Evolutionary conservation across 768 basidiomycete genomes (phyloP).

Genomic region (Russula sp.): DNA sequence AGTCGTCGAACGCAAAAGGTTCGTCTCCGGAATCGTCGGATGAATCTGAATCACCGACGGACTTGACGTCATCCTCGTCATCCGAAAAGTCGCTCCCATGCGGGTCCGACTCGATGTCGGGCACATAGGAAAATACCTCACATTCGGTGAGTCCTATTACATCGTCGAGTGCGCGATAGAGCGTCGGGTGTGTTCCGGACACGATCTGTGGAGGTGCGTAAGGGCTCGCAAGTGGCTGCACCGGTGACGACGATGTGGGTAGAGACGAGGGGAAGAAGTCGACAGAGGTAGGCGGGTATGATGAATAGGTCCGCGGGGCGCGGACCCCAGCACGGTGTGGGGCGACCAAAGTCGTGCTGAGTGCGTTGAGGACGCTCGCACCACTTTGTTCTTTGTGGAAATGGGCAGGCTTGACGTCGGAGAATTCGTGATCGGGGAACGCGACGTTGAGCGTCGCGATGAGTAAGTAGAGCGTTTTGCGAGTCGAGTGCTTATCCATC

Average conservation of each 20-base stretch:
- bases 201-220: constrained; percentile 68
- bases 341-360: constrained; percentile 78
- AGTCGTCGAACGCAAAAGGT: constrained; percentile 77
- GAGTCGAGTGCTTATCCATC: constrained; percentile 75
- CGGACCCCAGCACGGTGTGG: constrained; percentile 63
- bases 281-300: constrained; percentile 71
- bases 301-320: constrained; percentile 80
- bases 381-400: constrained; percentile 78
- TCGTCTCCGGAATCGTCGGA: constrained; percentile 69
- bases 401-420: constrained; percentile 83
- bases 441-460: constrained; percentile 96
- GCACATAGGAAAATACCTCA: constrained; percentile 93
- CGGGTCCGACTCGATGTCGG: constrained; percentile 92
- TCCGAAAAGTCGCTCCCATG: constrained; percentile 81
- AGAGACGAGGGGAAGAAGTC: constrained; percentile 76
- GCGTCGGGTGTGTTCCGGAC: constrained; percentile 81
- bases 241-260: constrained; percentile 69
- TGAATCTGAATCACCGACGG: constrained; percentile 57
- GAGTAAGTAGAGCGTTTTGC: constrained; percentile 93
- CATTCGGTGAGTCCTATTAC: constrained; percentile 88
- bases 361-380: constrained; percentile 76
- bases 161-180: constrained; percentile 85
- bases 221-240: constrained; percentile 59
- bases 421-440: constrained; percentile 97
- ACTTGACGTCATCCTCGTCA: constrained; percentile 72